Conservation (phyloP, 257 asterid species). For the Nicotiana tomentosiformis region DNA sequence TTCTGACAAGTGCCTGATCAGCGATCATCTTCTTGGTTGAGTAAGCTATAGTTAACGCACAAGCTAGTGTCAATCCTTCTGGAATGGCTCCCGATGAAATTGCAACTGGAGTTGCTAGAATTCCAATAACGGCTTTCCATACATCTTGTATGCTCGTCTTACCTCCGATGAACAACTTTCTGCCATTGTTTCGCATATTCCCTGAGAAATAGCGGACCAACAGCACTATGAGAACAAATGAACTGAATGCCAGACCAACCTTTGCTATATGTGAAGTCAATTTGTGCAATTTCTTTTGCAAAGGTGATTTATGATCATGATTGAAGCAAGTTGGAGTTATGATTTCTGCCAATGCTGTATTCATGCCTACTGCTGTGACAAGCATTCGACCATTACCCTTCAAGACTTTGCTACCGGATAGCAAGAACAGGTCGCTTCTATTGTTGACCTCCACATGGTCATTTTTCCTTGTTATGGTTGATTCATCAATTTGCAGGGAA, state of each 20-base stretch:
- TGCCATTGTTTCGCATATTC: constrained; percentile 16
- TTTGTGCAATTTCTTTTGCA: constrained; percentile 40
- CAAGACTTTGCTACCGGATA: constrained; percentile 50
- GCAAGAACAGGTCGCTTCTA: constrained; percentile 32
- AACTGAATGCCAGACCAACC: constrained; percentile 42
- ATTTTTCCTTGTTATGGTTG: constrained; percentile 40
- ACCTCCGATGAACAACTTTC: constrained; percentile 27
- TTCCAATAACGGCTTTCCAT: constrained; percentile 39
- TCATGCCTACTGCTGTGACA: constrained; percentile 45
- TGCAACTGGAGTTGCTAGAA: constrained; percentile 42
- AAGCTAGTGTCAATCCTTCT: constrained; percentile 59
- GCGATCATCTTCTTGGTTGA: constrained; percentile 54
- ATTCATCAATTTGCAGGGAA: constrained; percentile 43
- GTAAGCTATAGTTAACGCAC: constrained; percentile 48
- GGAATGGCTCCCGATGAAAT: constrained; percentile 63
- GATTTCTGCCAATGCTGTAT: constrained; percentile 53
- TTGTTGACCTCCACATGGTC: constrained; percentile 29
- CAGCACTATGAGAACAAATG: constrained; percentile 38
- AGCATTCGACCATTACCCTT: constrained; percentile 51
- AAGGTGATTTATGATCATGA: constrained; percentile 37
- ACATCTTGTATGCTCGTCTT: constrained; percentile 26
- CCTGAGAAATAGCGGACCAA: constrained; percentile 57
- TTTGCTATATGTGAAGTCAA: constrained; percentile 42
- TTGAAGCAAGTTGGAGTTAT: constrained; percentile 32
- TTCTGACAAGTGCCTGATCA: constrained; percentile 59